A percentile compares a stretch with the other conserved stretches of the same genome.
Conservation (phyloP, 1,139 yeast species). For the Debaryomyces robertsiae region DNA sequence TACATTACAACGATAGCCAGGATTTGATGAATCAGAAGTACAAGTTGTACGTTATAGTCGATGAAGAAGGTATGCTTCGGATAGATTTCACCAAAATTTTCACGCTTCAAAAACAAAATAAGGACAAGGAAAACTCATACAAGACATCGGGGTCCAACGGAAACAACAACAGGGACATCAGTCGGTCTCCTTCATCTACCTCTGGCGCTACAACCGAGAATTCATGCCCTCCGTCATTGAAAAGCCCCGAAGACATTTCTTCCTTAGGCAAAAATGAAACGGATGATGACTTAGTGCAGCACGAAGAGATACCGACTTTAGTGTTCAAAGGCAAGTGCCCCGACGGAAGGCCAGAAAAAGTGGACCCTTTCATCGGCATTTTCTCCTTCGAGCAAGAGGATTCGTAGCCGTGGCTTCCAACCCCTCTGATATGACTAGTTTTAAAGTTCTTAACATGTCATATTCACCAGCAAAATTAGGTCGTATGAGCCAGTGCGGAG, state of each 20-base stretch:
- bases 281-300: constrained; percentile 21
- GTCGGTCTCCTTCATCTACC: constrained; percentile 18
- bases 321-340: constrained; percentile 57
- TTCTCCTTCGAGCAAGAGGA: constrained; percentile 54
- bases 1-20: constrained; percentile 53
- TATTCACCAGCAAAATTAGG: background rate
- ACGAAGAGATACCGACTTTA: constrained; percentile 47
- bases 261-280: constrained; percentile 9
- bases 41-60: constrained; percentile 54
- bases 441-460: no score
- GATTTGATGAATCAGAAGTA: constrained; percentile 53
- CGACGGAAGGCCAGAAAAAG: constrained; percentile 54
- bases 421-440: no score
- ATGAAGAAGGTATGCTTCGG: constrained; percentile 50
- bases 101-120: constrained; percentile 21
- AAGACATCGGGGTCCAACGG: constrained; percentile 9
- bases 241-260: constrained; percentile 14
- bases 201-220: constrained; percentile 15
- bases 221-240: constrained; percentile 18
- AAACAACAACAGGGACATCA: constrained; percentile 8
- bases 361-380: constrained; percentile 60
- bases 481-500: background rate
- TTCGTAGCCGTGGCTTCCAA: no score
- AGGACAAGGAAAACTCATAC: constrained; percentile 11
- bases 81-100: constrained; percentile 57